Conservation (phyloP, 2,329 filamentous ascomycete species). For the Verticillium nonalfalfae region DNA sequence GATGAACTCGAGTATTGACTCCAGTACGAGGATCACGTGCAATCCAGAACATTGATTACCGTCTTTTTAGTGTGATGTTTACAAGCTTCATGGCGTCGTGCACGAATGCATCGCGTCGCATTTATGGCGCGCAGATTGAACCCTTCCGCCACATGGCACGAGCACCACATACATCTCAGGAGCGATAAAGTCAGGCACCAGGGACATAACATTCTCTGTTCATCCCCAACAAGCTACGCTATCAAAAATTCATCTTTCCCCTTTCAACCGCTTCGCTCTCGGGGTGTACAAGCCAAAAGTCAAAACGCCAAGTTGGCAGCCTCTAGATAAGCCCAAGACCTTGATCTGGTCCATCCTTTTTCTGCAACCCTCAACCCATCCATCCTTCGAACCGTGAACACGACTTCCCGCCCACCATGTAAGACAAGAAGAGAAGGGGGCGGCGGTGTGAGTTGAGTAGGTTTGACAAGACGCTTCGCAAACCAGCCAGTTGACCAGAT, state of each 20-base stretch:
- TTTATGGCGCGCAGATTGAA: no score
- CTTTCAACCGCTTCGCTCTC: background rate
- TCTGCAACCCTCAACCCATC: background rate
- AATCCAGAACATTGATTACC: no score
- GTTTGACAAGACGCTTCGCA: background rate
- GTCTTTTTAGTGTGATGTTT: no score
- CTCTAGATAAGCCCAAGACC: background rate
- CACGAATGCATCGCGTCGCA: no score
- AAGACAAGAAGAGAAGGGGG: background rate
- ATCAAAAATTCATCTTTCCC: background rate
- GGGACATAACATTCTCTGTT: background rate
- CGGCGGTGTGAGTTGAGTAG: no score
- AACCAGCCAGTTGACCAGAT: background rate
- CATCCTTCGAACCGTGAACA: no score
- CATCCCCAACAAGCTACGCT: background rate
- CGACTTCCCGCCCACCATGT: background rate
- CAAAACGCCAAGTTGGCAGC: no score
- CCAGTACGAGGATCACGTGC: background rate
- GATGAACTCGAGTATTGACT: background rate
- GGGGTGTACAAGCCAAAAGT: no score
- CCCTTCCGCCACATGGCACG: no score
- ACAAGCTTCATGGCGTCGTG: no score
- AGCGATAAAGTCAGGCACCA: background rate
- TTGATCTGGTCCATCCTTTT: background rate
- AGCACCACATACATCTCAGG: background rate